Conservation (phyloP, 2,329 filamentous ascomycete genomes). For the Ophiostoma fasciatum region DNA sequence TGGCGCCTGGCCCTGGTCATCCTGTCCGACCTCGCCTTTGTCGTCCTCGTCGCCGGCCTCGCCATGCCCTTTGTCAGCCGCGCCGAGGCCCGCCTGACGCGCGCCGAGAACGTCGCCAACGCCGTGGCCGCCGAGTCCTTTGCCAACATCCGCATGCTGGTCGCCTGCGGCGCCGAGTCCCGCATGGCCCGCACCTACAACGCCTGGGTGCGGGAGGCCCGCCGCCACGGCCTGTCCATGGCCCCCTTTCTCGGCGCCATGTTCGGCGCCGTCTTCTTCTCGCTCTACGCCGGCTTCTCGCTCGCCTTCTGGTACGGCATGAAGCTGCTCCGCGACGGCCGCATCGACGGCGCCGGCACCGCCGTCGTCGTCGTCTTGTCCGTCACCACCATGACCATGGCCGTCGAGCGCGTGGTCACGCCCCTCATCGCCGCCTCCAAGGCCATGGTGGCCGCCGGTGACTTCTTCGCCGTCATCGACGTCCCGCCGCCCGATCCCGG, state of each 20-base stretch:
- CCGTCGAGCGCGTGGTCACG: conserved; percentile 73
- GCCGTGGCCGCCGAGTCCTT: conserved; percentile 89
- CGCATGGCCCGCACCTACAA: conserved; percentile 84
- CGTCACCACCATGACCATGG: conserved; percentile 73
- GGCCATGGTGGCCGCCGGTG: conserved; percentile 88
- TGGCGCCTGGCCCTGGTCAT: conserved; percentile 91
- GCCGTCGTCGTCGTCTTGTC: conserved; percentile 91
- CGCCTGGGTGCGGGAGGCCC: conserved; percentile 53
- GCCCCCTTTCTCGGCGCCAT: conserved; percentile 62
- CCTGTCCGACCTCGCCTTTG: conserved; percentile 64
- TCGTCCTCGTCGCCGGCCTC: conserved; percentile 60
- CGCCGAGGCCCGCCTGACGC: conserved; percentile 60
- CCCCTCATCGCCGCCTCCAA: conserved; percentile 74
- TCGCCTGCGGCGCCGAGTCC: conserved; percentile 86
- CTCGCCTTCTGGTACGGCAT: conserved; percentile 83
- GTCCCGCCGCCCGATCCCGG: conserved; percentile 60
- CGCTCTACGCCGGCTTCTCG: conserved; percentile 78
- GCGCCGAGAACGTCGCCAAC: conserved; percentile 70
- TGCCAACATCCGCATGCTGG: conserved; percentile 80
- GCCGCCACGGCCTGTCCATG: conserved; percentile 60
- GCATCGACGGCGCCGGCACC: conserved; percentile 53
- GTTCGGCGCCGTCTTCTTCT: conserved; percentile 68
- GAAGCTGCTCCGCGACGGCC: conserved; percentile 51
- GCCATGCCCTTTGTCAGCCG: conserved; percentile 65
- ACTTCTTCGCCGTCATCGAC: conserved; percentile 68